Base-by-base conservation (phyloP, 2,329 filamentous ascomycete genomes). In the Ilyonectria sp. region DNA sequence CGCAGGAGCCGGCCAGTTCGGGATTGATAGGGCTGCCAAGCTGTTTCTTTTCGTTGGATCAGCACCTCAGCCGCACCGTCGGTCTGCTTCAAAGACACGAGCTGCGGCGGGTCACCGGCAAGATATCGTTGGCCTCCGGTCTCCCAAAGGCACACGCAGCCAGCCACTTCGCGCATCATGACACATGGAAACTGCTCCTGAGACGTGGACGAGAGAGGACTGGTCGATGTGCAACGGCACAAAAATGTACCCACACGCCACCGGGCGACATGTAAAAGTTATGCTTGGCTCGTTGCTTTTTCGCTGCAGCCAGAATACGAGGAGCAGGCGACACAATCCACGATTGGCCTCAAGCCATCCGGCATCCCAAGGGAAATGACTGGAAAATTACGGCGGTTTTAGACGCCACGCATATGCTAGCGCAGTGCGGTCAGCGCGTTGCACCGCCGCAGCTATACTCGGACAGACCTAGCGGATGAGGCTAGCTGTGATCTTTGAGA, bases 331-430 rank as follows among this genome's bases (percentile, higher is more conserved):
- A 26, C 6, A 26, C 26, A 26, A 26, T 26, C 26, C 26, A 6
- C 26, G 26, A 26, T 26, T 26, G 26, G 26, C 40, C 15, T n/a
- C 40, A 8, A n/a, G 37, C 26, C 8, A 15, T n/a, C 29, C 21
- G 31, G 29, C 11, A 21, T 37, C 35, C 35, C 50, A 31, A 53
- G 35, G 29, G 50, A 53, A 31, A 53, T 53, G 50, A 53, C 50
- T 35, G 35, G 50, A 13, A 53, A 53, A 35, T 53, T 35, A 53
- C 50, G 31, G 50, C 10, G 44, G 44, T 26, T 46, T 19, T 46
- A 23, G 44, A 46, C 21, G 10, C 19, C 44, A 43, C 44, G 21
- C 44, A 19, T 19, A 7, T 46, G 44, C 44, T 46, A 46, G 44
- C 19, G 44, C 8, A 17, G 40, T 7, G 15, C 40, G n/a, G 15